These are phyloP conservation scores for Rosa persica DNA, from an alignment of 306 rosid species.

Conservation along the genomic window DNA sequence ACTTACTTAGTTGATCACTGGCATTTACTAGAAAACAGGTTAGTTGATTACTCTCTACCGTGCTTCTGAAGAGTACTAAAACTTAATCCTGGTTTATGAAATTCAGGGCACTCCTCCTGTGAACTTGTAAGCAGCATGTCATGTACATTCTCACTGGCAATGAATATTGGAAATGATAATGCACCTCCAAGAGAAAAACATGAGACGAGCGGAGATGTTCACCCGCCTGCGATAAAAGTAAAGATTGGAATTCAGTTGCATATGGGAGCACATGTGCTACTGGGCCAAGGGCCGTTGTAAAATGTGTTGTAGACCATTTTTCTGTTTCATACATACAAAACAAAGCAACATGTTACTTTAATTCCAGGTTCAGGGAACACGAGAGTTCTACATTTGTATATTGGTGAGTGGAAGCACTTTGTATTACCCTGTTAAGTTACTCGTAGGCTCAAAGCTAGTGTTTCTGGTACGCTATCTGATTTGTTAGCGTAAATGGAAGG, in stretches of 20 bases:
- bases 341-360: not conserved
- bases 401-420: conserved; percentile 9
- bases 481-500: not conserved
- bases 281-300: conserved; percentile 20
- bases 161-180: not conserved
- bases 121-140: conserved; percentile 52
- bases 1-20: not conserved
- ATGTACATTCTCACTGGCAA: conserved; percentile 12
- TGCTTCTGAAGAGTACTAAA: conserved; percentile 23
- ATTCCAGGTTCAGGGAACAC: conserved; percentile 9
- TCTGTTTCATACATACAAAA: not conserved
- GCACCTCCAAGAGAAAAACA: conserved; percentile 15
- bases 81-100: conserved; percentile 9
- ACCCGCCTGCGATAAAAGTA: not conserved
- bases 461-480: not conserved
- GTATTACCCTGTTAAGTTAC: not conserved
- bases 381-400: conserved; percentile 1
- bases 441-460: not conserved
- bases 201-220: not conserved
- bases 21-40: not conserved
- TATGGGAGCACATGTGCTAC: conserved; percentile 33
- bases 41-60: conserved; percentile 8
- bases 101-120: conserved; percentile 86
- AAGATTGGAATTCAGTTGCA: conserved; percentile 8
- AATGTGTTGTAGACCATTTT: not conserved